phyloP scores from a whole-genome alignment of 2,329 filamentous ascomycete genomes.

The Claviceps quebecensis region DNA sequence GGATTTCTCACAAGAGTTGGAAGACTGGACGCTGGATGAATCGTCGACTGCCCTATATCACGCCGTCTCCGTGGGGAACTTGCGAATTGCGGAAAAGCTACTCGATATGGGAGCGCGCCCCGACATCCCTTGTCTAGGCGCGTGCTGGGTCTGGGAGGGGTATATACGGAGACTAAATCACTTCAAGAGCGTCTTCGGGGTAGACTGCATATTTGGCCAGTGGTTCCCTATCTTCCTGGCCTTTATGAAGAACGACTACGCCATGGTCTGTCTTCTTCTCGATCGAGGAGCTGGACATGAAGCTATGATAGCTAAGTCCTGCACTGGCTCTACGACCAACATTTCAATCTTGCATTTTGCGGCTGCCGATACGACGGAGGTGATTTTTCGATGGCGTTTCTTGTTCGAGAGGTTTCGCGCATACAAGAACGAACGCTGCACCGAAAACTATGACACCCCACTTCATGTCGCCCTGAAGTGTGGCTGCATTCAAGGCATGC shows the following conservation, averaged over 20 bases:
- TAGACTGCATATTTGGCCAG: background rate
- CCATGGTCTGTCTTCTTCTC: background rate
- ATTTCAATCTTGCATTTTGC: constrained; percentile 1
- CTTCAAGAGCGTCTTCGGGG: background rate
- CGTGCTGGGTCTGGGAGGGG: background rate
- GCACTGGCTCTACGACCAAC: too few species aligned
- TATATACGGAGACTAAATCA: background rate
- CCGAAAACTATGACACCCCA: background rate
- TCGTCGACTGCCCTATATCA: constrained; percentile 1
- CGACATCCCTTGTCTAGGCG: background rate
- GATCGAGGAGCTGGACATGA: background rate
- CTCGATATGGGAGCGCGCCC: background rate
- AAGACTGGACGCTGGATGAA: background rate
- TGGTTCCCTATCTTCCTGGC: constrained; percentile 3
- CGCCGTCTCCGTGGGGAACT: background rate
- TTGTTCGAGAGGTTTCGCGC: background rate
- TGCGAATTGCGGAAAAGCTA: background rate
- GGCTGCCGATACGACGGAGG: background rate
- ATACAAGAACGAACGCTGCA: background rate
- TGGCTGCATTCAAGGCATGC: background rate
- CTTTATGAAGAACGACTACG: background rate
- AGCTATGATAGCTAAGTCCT: background rate
- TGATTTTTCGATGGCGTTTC: background rate
- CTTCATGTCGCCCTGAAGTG: background rate
- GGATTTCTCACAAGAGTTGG: background rate